Base-by-base conservation (phyloP, 202 grass and related monocot genomes). In the Panicum hallii region DNA sequence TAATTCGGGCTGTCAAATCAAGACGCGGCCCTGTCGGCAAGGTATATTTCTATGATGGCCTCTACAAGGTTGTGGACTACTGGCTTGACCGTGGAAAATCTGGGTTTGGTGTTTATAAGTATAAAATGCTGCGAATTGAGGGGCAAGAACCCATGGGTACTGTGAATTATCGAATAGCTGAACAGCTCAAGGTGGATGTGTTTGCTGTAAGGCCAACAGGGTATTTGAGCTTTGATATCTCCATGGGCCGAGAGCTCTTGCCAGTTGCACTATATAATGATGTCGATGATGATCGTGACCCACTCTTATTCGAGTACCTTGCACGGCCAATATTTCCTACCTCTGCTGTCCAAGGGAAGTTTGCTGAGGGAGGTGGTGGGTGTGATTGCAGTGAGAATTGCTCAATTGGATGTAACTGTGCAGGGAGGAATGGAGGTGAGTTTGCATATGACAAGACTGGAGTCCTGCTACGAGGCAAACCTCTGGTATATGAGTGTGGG, bases 61-160 rank as follows among this genome's bases (percentile, higher is more conserved):
- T 99, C 46, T 99, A 99, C 76, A 96, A 96, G 83, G 88, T 99
- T 62, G 88, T 99, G n/a, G 87, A 97, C 2, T 94, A 60, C 67
- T 99, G 93, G 97, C 75, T 94, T 7, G 97, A 99, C 47, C 80
- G 79, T 48, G 97, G 97, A 28, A 99, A 94, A 81, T 70, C 97
- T 17, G 97, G 97, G 16, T 99, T 97, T 48, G 86, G 93, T 16
- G 93, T 99, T 63, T 99, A 88, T 78, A 99, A 99, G 78, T 99
- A 90, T 30, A 99, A 94, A 81, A 81, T 99, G 84, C 54, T 99
- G 68, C 93, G 97, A 55, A 94, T 93, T 69, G 79, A 99, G 70
- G 90, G 93, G 11, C 97, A 99, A 87, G 97, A 96, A 11, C 79
- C 94, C 84, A 99, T 99, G 97, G 97, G 97, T 42, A 91, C 77